A percentile compares a stretch with the other conserved stretches of the same genome.
These are phyloP conservation scores for Dothidotthia symphoricarpi DNA, from an alignment of 2,329 filamentous ascomycete species.

Conservation along the genomic window DNA sequence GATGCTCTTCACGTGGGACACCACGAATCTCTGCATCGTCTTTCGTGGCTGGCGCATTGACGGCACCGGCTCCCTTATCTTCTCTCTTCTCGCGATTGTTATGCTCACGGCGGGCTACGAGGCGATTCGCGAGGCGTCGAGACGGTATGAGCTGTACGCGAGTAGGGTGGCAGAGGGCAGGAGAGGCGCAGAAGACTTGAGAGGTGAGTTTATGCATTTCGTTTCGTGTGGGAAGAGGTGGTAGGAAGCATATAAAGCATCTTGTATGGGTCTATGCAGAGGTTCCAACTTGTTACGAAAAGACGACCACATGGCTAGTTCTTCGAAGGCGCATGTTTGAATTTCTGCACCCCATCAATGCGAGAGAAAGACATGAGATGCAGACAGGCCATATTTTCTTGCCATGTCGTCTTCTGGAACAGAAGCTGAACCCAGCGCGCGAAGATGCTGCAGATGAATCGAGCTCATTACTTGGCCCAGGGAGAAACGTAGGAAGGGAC, in stretches of 20 bases:
- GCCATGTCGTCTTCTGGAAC: slow-evolving; percentile 3
- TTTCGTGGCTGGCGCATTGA: slow-evolving; percentile 88
- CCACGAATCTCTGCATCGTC: slow-evolving; percentile 90
- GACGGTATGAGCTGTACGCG: slow-evolving; percentile 66
- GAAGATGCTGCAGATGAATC: slow-evolving; percentile 46
- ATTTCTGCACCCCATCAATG: too few relatives aligned
- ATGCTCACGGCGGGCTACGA: slow-evolving; percentile 91
- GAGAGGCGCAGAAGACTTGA: slow-evolving; percentile 29
- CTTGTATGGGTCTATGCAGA: too few relatives aligned
- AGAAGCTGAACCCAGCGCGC: slow-evolving; percentile 31
- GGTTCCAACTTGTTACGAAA: too few relatives aligned
- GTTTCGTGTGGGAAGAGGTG: slow-evolving; percentile 1
- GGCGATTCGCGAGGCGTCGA: slow-evolving; percentile 71
- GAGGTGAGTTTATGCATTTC: slow-evolving; percentile 29
- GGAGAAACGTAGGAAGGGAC: slow-evolving; percentile 58
- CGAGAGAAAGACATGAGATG: background rate
- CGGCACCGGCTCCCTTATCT: slow-evolving; percentile 68
- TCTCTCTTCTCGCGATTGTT: slow-evolving; percentile 80
- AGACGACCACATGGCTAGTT: too few relatives aligned
- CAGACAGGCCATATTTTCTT: slow-evolving; percentile 3
- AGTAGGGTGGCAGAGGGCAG: slow-evolving; percentile 25
- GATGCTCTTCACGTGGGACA: slow-evolving; percentile 99
- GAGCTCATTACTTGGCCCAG: slow-evolving; percentile 73
- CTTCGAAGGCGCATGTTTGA: too few relatives aligned
- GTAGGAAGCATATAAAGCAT: too few relatives aligned